Evolutionary conservation across 2,329 filamentous ascomycete species (phyloP).

Genomic region (Thielaviopsis musarum): DNA sequence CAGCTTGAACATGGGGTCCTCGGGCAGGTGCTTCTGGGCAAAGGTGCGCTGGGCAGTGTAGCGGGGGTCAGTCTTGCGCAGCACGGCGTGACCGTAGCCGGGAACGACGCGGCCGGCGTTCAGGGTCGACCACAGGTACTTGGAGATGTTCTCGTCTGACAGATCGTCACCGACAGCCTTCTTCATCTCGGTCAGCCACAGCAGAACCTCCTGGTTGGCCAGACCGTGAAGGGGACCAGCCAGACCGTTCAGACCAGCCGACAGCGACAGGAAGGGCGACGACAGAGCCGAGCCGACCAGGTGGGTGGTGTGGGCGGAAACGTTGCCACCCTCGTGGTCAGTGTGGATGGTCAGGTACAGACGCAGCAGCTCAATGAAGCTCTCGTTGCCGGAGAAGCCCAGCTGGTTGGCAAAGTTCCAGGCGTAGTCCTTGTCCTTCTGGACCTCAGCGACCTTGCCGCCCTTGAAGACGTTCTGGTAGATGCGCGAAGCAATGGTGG

Average conservation of each 20-base stretch:
- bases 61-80: conserved; percentile 98
- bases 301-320: conserved; percentile 96
- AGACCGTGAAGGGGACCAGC: conserved; percentile 96
- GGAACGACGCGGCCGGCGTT: conserved; percentile 92
- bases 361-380: conserved; percentile 97
- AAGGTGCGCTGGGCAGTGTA: conserved; percentile 98
- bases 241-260: conserved; percentile 94
- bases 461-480: conserved; percentile 99
- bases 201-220: conserved; percentile 98
- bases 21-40: conserved; percentile 76
- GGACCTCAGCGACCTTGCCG: conserved; percentile 85
- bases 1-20: conserved; percentile 99
- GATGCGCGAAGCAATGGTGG: conserved; percentile 93
- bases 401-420: conserved; percentile 99
- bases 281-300: conserved; percentile 90
- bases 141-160: conserved; percentile 88
- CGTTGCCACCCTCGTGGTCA: conserved; percentile 98
- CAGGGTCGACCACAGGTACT: conserved; percentile 97
- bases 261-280: conserved; percentile 92
- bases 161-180: conserved; percentile 82
- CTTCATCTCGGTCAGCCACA: conserved; percentile 99
- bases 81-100: conserved; percentile 95
- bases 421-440: conserved; percentile 98
- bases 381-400: conserved; percentile 82
- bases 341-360: conserved; percentile 99